Conservation (phyloP, 164 flowering plant species). For the Chimonanthus praecox region DNA sequence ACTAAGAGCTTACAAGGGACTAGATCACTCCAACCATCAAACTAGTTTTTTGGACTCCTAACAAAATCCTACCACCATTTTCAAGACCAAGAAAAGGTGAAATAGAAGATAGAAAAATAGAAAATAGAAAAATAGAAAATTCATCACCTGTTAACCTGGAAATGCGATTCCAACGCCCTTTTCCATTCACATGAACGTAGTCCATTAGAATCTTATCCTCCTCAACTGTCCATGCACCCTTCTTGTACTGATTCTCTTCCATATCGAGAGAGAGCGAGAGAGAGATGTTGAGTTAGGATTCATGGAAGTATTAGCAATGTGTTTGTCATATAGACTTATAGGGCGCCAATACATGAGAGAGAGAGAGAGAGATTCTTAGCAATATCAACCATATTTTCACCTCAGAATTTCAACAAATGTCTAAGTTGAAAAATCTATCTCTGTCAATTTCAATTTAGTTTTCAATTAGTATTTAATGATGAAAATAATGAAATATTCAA, state of each 20-base stretch:
- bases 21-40: not conserved
- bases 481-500: too few species aligned
- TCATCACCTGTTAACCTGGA: conserved; percentile 31
- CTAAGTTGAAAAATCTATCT: too few species aligned
- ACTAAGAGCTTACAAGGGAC: too few species aligned
- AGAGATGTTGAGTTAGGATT: not conserved
- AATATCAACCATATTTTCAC: too few species aligned
- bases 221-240: conserved; percentile 42
- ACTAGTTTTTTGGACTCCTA: not conserved
- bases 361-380: too few species aligned
- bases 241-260: conserved; percentile 15
- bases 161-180: conserved; percentile 49
- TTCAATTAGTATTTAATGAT: too few species aligned
- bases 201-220: conserved; percentile 47
- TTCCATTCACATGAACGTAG: conserved; percentile 41
- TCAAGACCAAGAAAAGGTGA: not conserved
- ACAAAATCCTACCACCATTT: not conserved
- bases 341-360: too few species aligned
- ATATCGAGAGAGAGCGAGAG: not conserved
- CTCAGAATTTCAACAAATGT: too few species aligned
- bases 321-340: too few species aligned
- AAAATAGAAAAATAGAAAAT: not conserved
- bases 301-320: too few species aligned
- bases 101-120: not conserved
- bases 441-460: too few species aligned